Conservation (phyloP, 2,329 filamentous ascomycete species). For the Lomentospora prolificans region DNA sequence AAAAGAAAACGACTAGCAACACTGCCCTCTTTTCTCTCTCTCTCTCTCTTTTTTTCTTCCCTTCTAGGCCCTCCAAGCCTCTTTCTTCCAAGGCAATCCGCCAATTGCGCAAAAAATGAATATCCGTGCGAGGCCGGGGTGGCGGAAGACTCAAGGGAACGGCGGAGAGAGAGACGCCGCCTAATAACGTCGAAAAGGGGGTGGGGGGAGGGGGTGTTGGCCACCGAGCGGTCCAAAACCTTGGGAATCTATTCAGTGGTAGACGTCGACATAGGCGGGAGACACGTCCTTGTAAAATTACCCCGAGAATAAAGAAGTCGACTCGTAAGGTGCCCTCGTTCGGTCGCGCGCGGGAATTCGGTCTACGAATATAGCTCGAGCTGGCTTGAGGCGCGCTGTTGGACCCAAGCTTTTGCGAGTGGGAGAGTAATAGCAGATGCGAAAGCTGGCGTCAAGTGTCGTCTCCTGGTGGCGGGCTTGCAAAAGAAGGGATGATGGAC, state of each 20-base stretch:
- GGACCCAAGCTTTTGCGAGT: too few species aligned
- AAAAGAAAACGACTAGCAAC: not conserved
- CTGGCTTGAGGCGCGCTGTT: too few species aligned
- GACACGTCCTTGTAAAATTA: not conserved
- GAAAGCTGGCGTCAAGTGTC: too few species aligned
- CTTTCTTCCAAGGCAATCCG: not conserved
- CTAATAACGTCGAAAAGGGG: too few species aligned
- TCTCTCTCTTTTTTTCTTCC: not conserved
- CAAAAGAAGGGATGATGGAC: too few species aligned
- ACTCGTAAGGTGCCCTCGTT: too few species aligned
- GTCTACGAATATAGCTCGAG: not conserved
- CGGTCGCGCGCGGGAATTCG: not conserved
- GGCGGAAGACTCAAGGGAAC: not conserved
- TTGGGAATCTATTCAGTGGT: not conserved
- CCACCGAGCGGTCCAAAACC: too few species aligned
- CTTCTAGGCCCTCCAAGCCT: not conserved
- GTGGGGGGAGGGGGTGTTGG: too few species aligned
- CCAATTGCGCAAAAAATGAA: not conserved
- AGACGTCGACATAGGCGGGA: not conserved
- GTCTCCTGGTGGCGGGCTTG: too few species aligned
- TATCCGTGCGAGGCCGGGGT: not conserved
- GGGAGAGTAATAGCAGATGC: too few species aligned
- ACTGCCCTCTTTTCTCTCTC: not conserved
- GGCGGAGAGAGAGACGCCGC: too few species aligned
- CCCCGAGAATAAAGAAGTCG: not conserved